Conservation (phyloP, 2,329 filamentous ascomycete genomes). For the Talaromyces amestolkiae region DNA sequence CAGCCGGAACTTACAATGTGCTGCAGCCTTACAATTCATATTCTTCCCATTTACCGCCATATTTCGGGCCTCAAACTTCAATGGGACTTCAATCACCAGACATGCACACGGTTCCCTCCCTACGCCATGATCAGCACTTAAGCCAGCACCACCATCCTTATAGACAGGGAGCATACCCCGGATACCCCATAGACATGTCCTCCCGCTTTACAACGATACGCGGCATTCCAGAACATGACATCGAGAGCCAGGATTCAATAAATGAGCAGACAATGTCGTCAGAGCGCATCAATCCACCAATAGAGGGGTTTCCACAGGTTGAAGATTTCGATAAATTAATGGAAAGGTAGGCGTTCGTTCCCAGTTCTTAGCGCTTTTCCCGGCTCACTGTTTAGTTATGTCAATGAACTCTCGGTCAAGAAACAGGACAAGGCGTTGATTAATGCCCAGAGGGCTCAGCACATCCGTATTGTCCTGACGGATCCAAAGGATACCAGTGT, state of each 20-base stretch:
- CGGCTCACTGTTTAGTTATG: constrained; percentile 39
- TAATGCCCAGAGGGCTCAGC: constrained; percentile 47
- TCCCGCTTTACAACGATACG: constrained; percentile 28
- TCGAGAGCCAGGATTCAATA: constrained; percentile 46
- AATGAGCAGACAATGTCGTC: constrained; percentile 46
- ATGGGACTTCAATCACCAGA: constrained; percentile 10
- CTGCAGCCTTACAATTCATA: constrained; percentile 37
- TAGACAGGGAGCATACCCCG: neutral
- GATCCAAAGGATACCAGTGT: constrained; percentile 52
- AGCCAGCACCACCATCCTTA: constrained; percentile 12
- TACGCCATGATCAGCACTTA: constrained; percentile 12
- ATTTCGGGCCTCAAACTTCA: constrained; percentile 29
- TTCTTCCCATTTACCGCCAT: constrained; percentile 26
- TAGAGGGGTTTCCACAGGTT: constrained; percentile 47
- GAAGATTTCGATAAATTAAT: constrained; percentile 48
- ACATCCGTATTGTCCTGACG: constrained; percentile 48
- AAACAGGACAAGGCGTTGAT: constrained; percentile 55
- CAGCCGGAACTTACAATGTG: constrained; percentile 33
- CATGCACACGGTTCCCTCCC: constrained; percentile 10
- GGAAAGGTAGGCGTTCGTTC: constrained; percentile 36
- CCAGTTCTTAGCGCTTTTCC: neutral
- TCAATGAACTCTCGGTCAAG: constrained; percentile 50
- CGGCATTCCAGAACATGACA: constrained; percentile 38
- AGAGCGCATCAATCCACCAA: constrained; percentile 43
- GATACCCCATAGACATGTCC: constrained; percentile 5